phyloP scores from a whole-genome alignment of 1,139 yeast species.

The Nakaseomyces glabratus region DNA sequence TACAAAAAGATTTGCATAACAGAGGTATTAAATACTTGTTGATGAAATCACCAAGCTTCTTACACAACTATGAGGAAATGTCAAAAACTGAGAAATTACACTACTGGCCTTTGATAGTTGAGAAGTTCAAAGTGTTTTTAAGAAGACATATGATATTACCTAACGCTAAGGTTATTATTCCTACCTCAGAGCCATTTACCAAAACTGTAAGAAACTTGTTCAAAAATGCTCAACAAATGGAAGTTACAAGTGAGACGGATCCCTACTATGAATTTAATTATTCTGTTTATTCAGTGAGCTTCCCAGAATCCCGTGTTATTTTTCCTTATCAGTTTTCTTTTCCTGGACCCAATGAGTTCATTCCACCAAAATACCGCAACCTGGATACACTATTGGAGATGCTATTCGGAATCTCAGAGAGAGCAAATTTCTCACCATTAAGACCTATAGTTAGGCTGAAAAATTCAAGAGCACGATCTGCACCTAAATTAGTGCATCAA shows the following conservation, averaged over 20 bases:
- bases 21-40: conserved; percentile 4
- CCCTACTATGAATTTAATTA: conserved; percentile 4
- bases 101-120: conserved; percentile 1
- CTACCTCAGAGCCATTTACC: conserved; percentile 5
- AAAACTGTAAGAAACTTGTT: conserved; percentile 1
- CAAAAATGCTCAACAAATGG: neutral
- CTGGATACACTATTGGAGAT: conserved; percentile 22
- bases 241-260: neutral
- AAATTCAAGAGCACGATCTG: conserved; percentile 12
- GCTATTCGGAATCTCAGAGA: conserved; percentile 24
- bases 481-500: conserved; percentile 29
- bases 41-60: neutral
- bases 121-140: neutral
- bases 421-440: conserved; percentile 29
- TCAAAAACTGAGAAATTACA: neutral
- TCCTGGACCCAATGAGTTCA: conserved; percentile 18
- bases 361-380: conserved; percentile 28
- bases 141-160: conserved; percentile 16
- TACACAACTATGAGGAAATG: conserved; percentile 1
- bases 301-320: neutral
- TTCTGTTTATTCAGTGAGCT: neutral
- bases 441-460: conserved; percentile 29
- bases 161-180: conserved; percentile 27
- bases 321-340: conserved; percentile 11
- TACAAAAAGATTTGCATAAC: conserved; percentile 33